Base-by-base conservation (phyloP, 768 basidiomycete species). In the Steccherinum ochraceum region DNA sequence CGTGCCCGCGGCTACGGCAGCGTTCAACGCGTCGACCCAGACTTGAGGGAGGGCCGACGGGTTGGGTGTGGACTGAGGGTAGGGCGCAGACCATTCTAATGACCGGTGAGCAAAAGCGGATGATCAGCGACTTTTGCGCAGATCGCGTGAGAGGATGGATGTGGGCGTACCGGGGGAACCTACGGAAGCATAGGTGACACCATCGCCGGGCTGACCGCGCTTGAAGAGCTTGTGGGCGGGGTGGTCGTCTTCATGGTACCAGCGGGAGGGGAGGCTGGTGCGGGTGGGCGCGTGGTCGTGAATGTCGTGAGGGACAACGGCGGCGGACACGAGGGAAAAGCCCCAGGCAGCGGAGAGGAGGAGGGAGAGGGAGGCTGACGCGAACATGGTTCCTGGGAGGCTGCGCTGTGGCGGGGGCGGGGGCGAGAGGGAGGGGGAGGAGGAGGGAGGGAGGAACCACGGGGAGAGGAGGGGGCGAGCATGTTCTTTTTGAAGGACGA, bases 21-120 rank as follows among this genome's bases (percentile, higher is more conserved):
- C 73, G 46, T 78, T 72, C 54, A 93, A 73, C 4, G 89, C 87
- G 59, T 79, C 76, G 23, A 79, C 60, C 93, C 93, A 96, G 24
- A 68, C 71, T 52, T 74, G 64, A 12, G 92, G 92, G 52, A 89
- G 70, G 5, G 60, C 53, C 26, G 64, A 61, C 0, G 72, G 63
- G 53, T 83, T 76, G n/a, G 81, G 79, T 5, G 69, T 66, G n/a
- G 51, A 51, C 13, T 53, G 40, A 11, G 91, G 89, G 65, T 78
- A 92, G 19, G 71, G 73, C 12, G 75, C 72, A 3, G 73, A 60
- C 86, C 89, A 92, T n/a, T n/a, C n/a, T n/a, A n/a, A n/a, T n/a
- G n/a, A n/a, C n/a, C n/a, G n/a, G n/a, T n/a, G n/a, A n/a, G n/a
- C n/a, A n/a, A n/a, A n/a, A n/a, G n/a, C n/a, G n/a, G n/a, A n/a